Evolutionary conservation across 2,329 filamentous ascomycete genomes (phyloP).

Genomic region (Daldinia sp.): DNA sequence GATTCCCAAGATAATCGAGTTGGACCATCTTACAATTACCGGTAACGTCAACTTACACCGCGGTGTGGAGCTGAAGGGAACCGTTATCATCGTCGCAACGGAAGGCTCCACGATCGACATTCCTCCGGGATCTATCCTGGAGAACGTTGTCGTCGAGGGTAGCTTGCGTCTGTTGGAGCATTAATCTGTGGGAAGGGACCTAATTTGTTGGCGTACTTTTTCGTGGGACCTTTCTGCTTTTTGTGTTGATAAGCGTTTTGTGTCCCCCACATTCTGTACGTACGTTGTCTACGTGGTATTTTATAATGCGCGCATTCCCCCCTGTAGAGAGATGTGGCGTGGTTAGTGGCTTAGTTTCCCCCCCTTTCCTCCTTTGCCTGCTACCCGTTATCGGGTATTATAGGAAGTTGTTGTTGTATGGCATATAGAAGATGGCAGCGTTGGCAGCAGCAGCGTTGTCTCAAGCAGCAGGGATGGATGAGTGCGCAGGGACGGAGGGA

Average conservation of each 20-base stretch:
- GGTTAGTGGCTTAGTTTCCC: conserved; percentile 11
- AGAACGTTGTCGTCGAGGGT: conserved; percentile 99
- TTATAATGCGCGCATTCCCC: conserved; percentile 8
- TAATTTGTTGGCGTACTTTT: conserved; percentile 14
- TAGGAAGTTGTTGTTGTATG: conserved; percentile 10
- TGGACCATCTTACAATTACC: conserved; percentile 96
- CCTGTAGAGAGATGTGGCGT: conserved; percentile 3
- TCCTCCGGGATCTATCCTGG: conserved; percentile 93
- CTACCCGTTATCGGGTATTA: conserved; percentile 14
- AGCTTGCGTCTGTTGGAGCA: conserved; percentile 82
- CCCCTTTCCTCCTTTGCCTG: neutral
- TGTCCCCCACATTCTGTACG: neutral
- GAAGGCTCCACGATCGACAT: conserved; percentile 99
- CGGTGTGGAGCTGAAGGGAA: conserved; percentile 95
- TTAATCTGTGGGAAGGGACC: conserved; percentile 54
- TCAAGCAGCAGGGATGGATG: neutral
- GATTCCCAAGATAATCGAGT: conserved; percentile 90
- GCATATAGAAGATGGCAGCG: conserved; percentile 26
- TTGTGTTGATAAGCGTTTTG: conserved; percentile 28
- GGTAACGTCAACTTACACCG: conserved; percentile 97
- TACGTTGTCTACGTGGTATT: conserved; percentile 9
- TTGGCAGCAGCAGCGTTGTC: conserved; percentile 2
- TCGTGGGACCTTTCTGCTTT: conserved; percentile 5
- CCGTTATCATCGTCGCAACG: conserved; percentile 98
- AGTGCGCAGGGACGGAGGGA: neutral